Evolutionary conservation across 1,284 basidiomycete genomes (phyloP), one percentile per base, ranked within the genome.

Genomic region (Boletus smithii): DNA sequence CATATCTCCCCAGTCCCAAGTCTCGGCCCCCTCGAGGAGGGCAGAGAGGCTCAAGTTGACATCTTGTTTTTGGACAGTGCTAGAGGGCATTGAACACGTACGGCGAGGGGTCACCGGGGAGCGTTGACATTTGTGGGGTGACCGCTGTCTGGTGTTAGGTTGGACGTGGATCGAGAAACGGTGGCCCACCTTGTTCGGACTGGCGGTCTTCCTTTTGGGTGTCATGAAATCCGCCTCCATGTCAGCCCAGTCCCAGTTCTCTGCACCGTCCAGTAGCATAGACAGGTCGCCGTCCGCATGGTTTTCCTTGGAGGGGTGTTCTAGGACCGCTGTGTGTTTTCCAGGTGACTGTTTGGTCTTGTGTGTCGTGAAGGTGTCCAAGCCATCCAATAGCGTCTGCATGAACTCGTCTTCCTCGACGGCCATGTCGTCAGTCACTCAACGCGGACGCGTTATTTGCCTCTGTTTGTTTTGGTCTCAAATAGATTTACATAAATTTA

Each of bases 1-100:
- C 70, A 76, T 71, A 43, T 75, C 74, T 31, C 71, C 62, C 77
- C 76, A 78, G 50, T 77, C 73, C 77, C 76, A 77, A 23, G 69
- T 68, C 42, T 74, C 74, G 1, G 70, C 74, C 0, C 74, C 74
- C 3, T 71, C 71, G 11, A 74, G 52, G 16, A 77, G 67, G 4
- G 56, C 57, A 1, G 60, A 59, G 8, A 72, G 27, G 37, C 65
- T 62, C 34, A 66, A 38, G 45, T 66, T 52, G 13, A 16, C 27
- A 8, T 36, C 45, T 7, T 44, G 39, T 6, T 46, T 48, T 0
- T 22, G 5, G 5, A 24, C 35, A 11, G 23, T 5, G 14, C 39
- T 41, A 20, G 48, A 40, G 3, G 50, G 47, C 38, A 44, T 26
- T 3, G 59, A 60, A 22, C 42, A 43, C 2, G 40, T 10, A 13